Base-by-base conservation (phyloP, 2,329 filamentous ascomycete species). In the Aspergillus sp. region DNA sequence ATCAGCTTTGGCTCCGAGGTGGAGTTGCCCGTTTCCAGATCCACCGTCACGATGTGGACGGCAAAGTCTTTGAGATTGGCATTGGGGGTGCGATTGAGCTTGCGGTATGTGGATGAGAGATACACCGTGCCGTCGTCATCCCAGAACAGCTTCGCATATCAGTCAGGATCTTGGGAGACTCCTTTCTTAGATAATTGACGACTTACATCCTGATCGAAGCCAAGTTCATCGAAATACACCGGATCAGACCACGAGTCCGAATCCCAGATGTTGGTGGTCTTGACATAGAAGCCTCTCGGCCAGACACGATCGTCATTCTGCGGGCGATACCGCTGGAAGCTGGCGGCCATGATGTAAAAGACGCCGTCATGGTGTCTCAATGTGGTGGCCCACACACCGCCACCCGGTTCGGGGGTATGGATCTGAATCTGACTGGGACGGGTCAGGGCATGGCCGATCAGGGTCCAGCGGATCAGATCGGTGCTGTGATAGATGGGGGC, bases 401-500 rank as follows among this genome's bases (percentile, higher is more conserved):
- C 69, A 4, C 60, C 64, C 0, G 63, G 67, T 25, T 69, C 67
- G 0, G 69, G 65, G 0, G 64, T 66, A 11, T 69, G 64, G 23
- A 73, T 68, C 46, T 70, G 65, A n/a, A 72, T 54, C 52, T 72
- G 70, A 6, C 62, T 64, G 11, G 60, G 56, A 4, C 64, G 62
- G n/a, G 63, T 71, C 17, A 72, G 55, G 4, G 67, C 67, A 57
- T 71, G 70, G 3, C 64, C 65, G 43, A 72, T 67, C 14, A 76
- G 63, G 1, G 56, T 66, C 74, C 74, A 76, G 16, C 67, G 64
- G 25, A 73, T 66, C 32, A 78, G 60, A 56, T 78, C 75, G 7
- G 68, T 78, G 17, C 79, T 83, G 21, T 82, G 76, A 59, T 86
- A 84, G 52, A 87, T 81, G 13, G 82, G 80, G n/a, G 79, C 78